A percentile compares a stretch with the other conserved stretches of the same genome.
These are phyloP conservation scores for Penicillium janthinellum DNA, from an alignment of 2,329 filamentous ascomycete species.

Conservation along the genomic window DNA sequence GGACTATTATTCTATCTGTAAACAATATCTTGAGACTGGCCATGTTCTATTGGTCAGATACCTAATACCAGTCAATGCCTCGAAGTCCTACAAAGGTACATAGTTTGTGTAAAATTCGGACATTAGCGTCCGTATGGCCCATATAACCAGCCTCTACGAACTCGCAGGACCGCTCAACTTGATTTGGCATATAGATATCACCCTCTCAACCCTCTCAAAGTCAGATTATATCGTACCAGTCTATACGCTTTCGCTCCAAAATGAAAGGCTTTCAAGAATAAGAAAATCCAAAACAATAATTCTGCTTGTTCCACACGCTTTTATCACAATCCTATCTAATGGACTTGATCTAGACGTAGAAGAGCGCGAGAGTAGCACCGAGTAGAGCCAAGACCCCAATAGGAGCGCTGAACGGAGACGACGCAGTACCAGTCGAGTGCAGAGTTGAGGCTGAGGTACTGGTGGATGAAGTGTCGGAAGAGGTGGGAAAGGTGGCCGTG, in stretches of 20 bases:
- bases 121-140: slow-evolving; percentile 1
- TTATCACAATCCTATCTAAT: not conserved
- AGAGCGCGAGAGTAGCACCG: slow-evolving; percentile 7
- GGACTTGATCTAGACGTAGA: not conserved
- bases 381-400: slow-evolving; percentile 5
- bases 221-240: not conserved
- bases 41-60: not conserved
- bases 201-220: not conserved
- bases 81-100: not conserved
- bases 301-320: not conserved
- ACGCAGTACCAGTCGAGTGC: not conserved
- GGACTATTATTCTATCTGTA: not conserved
- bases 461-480: not conserved
- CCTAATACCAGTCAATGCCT: not conserved
- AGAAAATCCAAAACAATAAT: not conserved
- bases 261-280: not conserved
- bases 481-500: not conserved
- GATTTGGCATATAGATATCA: slow-evolving; percentile 1
- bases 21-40: not conserved
- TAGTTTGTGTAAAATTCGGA: slow-evolving; percentile 2
- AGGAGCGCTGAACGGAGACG: slow-evolving; percentile 1
- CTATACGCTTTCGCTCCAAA: not conserved
- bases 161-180: slow-evolving; percentile 10
- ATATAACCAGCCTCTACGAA: slow-evolving; percentile 6
- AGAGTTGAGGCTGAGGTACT: not conserved